These are phyloP conservation scores for Syncephalastrum racemosum DNA, from an alignment of 371 early-diverging fungal genomes.

Conservation along the genomic window DNA sequence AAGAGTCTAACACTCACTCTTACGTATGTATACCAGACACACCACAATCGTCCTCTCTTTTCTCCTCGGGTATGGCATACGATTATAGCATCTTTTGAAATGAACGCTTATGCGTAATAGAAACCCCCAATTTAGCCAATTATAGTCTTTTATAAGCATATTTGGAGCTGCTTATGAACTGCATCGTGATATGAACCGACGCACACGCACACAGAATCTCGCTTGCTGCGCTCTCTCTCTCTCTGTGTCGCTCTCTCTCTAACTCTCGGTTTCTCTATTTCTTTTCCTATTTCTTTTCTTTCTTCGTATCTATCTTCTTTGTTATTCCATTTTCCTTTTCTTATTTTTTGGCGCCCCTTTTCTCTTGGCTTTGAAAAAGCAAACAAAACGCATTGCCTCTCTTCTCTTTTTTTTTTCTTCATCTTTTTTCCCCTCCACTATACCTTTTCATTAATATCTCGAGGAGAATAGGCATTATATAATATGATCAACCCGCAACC, in stretches of 20 bases:
- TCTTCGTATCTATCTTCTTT: no score
- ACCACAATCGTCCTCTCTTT: no score
- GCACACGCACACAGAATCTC: neutral
- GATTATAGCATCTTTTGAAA: no score
- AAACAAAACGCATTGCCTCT: neutral
- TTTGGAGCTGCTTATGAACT: neutral
- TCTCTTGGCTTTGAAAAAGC: neutral
- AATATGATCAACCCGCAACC: conserved; percentile 3
- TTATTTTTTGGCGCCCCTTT: conserved; percentile 1
- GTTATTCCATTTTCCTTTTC: neutral
- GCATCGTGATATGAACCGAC: neutral
- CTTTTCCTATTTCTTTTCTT: conserved; percentile 3
- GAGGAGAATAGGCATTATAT: neutral
- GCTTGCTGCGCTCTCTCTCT: neutral
- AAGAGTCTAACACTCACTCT: no score
- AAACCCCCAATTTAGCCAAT: conserved; percentile 1
- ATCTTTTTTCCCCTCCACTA: neutral
- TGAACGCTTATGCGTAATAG: neutral
- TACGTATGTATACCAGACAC: no score
- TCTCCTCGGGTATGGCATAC: no score
- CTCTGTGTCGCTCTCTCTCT: no score
- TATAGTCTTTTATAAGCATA: neutral
- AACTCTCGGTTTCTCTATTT: conserved; percentile 1
- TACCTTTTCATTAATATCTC: no score
- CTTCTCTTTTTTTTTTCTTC: conserved; percentile 6